Percentiles rank a stretch among this genome's conserved stretches.
Evolutionary conservation across 2,329 filamentous ascomycete genomes (phyloP).

Genomic region (Pseudogymnoascus sp.): DNA sequence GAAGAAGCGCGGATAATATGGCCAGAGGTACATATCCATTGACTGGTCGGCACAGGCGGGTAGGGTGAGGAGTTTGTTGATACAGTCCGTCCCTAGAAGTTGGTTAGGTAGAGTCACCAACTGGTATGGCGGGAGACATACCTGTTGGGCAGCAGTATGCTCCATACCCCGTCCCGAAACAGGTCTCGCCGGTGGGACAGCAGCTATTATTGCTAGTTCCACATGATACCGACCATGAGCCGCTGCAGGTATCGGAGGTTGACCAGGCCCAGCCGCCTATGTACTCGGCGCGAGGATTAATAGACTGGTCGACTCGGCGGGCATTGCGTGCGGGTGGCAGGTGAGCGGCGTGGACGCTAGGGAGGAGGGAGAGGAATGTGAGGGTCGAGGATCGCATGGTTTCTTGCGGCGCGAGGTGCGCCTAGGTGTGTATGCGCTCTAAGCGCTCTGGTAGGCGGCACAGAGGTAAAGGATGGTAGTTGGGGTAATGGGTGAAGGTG

Average conservation of each 20-base stretch:
- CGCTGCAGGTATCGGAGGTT: background rate
- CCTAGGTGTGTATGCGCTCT: background rate
- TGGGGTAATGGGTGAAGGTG: background rate
- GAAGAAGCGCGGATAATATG: background rate
- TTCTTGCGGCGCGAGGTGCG: background rate
- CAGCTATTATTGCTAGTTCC: constrained; percentile 4
- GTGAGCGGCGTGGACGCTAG: background rate
- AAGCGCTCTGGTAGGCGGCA: background rate
- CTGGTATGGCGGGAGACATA: background rate
- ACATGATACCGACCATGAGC: background rate
- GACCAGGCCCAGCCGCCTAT: constrained; percentile 2
- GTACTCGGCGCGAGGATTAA: background rate
- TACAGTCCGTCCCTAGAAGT: background rate
- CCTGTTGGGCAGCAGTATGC: background rate
- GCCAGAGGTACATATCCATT: constrained; percentile 5
- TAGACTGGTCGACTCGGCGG: background rate
- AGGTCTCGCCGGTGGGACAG: background rate
- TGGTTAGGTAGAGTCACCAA: background rate
- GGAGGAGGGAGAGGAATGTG: background rate
- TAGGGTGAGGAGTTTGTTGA: background rate
- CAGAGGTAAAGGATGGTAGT: background rate
- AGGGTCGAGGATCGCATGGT: background rate
- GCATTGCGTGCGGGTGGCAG: background rate
- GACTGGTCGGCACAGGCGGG: background rate
- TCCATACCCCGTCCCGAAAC: background rate